phyloP scores from a whole-genome alignment of 2,329 filamentous ascomycete species.

The Colletotrichum noveboracense region DNA sequence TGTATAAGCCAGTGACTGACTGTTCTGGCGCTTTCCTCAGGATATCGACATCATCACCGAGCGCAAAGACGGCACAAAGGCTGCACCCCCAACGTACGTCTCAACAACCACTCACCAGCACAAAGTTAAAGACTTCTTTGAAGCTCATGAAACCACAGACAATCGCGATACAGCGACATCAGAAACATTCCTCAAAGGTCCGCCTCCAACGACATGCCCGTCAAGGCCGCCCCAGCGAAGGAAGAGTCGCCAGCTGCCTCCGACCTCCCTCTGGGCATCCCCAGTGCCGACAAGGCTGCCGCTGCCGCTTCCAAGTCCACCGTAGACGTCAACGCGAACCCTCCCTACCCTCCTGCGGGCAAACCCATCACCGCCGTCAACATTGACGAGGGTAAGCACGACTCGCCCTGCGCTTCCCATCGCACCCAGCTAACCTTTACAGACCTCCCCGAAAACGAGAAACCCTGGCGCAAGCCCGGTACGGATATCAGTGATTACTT shows the following conservation, averaged over 20 bases:
- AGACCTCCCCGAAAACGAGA: conserved; percentile 80
- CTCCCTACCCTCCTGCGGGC: conserved; percentile 78
- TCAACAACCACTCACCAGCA: not conserved
- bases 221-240: conserved; percentile 51
- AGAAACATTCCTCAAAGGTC: conserved; percentile 68
- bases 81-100: conserved; percentile 63
- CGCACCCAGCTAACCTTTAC: not conserved
- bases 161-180: conserved; percentile 69
- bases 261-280: conserved; percentile 30
- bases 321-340: conserved; percentile 84
- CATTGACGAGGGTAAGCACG: conserved; percentile 67
- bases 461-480: conserved; percentile 94
- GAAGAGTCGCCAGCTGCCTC: conserved; percentile 42
- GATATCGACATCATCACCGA: conserved; percentile 74
- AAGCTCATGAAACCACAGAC: conserved; percentile 40
- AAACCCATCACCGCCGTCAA: conserved; percentile 81
- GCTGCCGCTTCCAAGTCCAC: conserved; percentile 78
- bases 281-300: conserved; percentile 60
- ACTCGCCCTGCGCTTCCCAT: not conserved
- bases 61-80: conserved; percentile 67
- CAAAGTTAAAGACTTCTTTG: not conserved
- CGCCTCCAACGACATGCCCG: conserved; percentile 53
- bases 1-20: not conserved
- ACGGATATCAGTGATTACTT: conserved; percentile 97
- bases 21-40: conserved; percentile 35